phyloP scores from a whole-genome alignment of 2,329 filamentous ascomycete species.

The Fusarium vanettenii region DNA sequence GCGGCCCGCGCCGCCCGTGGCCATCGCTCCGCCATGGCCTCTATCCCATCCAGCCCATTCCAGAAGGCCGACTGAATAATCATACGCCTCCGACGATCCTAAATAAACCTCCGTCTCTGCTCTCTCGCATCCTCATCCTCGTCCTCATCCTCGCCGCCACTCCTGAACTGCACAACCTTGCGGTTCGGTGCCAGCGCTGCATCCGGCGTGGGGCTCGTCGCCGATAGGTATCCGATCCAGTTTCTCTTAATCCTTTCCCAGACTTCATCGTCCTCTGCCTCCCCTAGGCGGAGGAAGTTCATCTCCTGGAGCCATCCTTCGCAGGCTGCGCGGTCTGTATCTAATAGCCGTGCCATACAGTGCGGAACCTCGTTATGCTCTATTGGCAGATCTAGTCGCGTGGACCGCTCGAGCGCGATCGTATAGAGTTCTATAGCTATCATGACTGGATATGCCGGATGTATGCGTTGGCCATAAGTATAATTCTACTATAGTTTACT shows the following conservation, averaged over 20 bases:
- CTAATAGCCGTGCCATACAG: neutral
- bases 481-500: too few species aligned
- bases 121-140: neutral
- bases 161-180: slow-evolving; percentile 1
- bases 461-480: too few species aligned
- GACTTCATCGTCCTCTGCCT: neutral
- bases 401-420: neutral
- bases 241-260: neutral
- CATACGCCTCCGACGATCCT: too few species aligned
- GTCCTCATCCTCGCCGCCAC: neutral
- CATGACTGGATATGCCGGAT: too few species aligned
- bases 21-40: slow-evolving; percentile 3
- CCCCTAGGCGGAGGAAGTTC: neutral
- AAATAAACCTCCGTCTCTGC: too few species aligned
- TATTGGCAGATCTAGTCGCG: neutral
- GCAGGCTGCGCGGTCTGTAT: neutral
- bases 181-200: slow-evolving; percentile 3
- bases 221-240: slow-evolving; percentile 5
- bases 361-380: neutral
- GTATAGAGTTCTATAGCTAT: too few species aligned
- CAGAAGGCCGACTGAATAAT: neutral
- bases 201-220: neutral
- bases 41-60: neutral
- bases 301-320: neutral
- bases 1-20: neutral